phyloP scores from a whole-genome alignment of 225 moss, liverwort and hornwort species.

The Pleurozium schreberi region DNA sequence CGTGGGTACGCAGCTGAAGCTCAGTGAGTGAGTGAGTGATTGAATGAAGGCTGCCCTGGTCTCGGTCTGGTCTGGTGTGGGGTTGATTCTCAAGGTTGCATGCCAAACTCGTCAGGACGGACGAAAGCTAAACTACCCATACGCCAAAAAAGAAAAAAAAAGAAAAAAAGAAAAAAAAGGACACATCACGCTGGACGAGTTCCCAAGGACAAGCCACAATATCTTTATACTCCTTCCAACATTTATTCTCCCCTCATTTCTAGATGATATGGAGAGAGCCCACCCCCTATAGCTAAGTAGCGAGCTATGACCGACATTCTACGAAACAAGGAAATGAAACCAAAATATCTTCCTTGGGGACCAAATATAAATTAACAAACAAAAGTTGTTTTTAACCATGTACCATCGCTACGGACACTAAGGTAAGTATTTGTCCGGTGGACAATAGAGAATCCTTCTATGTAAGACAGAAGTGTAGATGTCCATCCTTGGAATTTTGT shows the following conservation, averaged over 20 bases:
- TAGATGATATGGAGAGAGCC: constrained; percentile 13
- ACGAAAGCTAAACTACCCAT: too few relatives aligned
- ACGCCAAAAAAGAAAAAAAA: neutral
- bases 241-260: constrained; percentile 26
- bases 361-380: neutral
- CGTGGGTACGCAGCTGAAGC: neutral
- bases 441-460: neutral
- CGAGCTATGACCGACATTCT: neutral
- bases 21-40: neutral
- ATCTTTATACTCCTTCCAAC: constrained; percentile 22
- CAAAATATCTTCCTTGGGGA: neutral
- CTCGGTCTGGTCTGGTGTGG: neutral
- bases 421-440: fast-evolving
- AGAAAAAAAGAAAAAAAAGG: too few relatives aligned
- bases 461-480: neutral
- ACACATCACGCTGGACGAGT: neutral
- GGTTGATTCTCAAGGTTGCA: neutral
- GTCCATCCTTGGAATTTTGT: neutral
- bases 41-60: neutral
- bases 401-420: fast-evolving
- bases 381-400: too few relatives aligned
- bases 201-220: neutral
- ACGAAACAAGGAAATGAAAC: neutral
- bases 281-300: neutral
- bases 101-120: neutral